Evolutionary conservation across 768 basidiomycete species (phyloP), one percentile per base, ranked within the genome.

Genomic region (Termitomyces sp.): DNA sequence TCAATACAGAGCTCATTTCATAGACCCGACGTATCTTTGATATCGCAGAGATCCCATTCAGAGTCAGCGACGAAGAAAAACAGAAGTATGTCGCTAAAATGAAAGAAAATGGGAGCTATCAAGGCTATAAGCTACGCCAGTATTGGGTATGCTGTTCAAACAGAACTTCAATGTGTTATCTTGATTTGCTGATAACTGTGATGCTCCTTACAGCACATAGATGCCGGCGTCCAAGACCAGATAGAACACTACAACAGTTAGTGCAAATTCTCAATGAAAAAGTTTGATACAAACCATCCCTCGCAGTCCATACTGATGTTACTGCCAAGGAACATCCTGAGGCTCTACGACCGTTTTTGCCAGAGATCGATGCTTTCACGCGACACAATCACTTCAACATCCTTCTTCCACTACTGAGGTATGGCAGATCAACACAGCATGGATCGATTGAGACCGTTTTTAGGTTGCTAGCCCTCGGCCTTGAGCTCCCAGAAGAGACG

Each of bases 211-310:
- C 54, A 88, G 86, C 81, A 83, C 50, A 80, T 87, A 46, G 82
- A 81, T 42, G 77, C 77, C 12, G 86, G 86, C 6, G 80, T 88
- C 26, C 76, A 69, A 18, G 87, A 88, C 64, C 83, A 86, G 61
- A 62, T 86, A 18, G 86, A 88, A 63, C 73, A 80, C 52, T 87
- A 88, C 63, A 84, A 82, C 61, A 75, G 86, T 87, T 58, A 57
- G 79, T 61, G 14, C 12, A 46, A 16, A 35, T 22, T 60, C 20
- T 18, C 35, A 26, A 16, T 28, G n/a, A 14, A 22, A 10, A 36
- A 1, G 38, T 18, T 1, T 38, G 38, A 7, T 26, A 26, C 14
- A 4, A 22, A 43, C 10, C 10, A 8, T 28, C 40, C 49, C 54
- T 12, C 50, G 4, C 45, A 78, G 75, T 77, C 20, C 66, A 75